Base-by-base conservation (phyloP, 108 stramenopile genomes). In the Epithemia pelagica region DNA sequence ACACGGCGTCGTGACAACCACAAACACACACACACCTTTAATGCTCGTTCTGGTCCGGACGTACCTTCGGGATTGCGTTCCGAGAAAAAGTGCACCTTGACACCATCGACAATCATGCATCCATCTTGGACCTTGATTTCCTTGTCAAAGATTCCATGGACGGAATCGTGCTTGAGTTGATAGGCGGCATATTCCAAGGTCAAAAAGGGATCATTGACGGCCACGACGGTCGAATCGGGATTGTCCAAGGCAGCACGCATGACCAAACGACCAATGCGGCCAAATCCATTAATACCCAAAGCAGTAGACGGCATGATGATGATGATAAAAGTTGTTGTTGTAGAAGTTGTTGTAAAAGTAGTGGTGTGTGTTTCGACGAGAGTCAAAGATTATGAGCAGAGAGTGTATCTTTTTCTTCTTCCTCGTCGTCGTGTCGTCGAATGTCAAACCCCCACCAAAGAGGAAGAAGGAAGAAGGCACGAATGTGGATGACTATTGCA, bases 81-180 rank as follows among this genome's bases (percentile, higher is more conserved):
- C 27, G 84, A 71, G 69, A 92, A 95, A 76, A 96, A 94, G 81
- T 83, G 85, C 76, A 93, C 78, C 57, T 67, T 67, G 65, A 32
- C 75, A 52, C 87, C 95, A 63, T 89, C 85, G 59, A 95, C 74
- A 54, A 97, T 78, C 56, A 99, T 79, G 77, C 86, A 91, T 54
- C 71, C 88, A 51, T 85, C 96, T 33, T 86, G 88, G 65, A 79
- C 78, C 27, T 79, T 78, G 69, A 92, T 83, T 54, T 82, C 83
- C 27, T 95, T 95, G 24, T 84, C 74, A 76, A 80, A 98, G 8
- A 69, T 72, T 52, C 98, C 98, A 69, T 99, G 98, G 54, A 95
- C 93, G 53, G 96, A 88, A 76, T 99, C 98, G 70, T 96, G 90
- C 86, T 97, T 91, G 90, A 99, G 90, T 74, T 94, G 90, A 87